Percentiles rank a stretch among this genome's conserved stretches.
phyloP scores from a whole-genome alignment of 2,329 filamentous ascomycete species.

The Aspergillus arachidicola region DNA sequence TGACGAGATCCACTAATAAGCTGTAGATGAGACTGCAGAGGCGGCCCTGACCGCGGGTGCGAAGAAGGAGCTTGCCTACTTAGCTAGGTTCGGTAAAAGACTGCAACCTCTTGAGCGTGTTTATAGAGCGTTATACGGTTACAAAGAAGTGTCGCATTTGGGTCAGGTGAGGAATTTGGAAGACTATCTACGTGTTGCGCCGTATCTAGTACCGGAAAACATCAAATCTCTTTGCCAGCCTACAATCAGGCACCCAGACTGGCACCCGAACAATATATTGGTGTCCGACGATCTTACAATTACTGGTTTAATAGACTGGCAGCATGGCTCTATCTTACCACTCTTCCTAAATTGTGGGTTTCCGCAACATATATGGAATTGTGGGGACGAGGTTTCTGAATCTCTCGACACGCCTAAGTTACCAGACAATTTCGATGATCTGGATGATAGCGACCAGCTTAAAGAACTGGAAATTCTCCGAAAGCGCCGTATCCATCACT shows the following conservation, averaged over 20 bases:
- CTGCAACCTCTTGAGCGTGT: slow-evolving; percentile 12
- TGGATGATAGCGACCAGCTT: not conserved
- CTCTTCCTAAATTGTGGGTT: slow-evolving; percentile 29
- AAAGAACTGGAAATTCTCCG: slow-evolving; percentile 1
- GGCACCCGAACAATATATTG: slow-evolving; percentile 31
- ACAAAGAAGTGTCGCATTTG: not conserved
- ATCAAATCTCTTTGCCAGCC: slow-evolving; percentile 7
- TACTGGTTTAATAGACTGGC: slow-evolving; percentile 32
- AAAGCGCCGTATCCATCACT: slow-evolving; percentile 8
- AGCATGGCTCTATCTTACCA: slow-evolving; percentile 29
- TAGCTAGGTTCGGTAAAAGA: slow-evolving; percentile 16
- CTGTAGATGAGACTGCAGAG: not conserved
- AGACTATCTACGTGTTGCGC: slow-evolving; percentile 1
- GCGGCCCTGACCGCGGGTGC: slow-evolving; percentile 17
- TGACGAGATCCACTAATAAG: not conserved
- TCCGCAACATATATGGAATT: slow-evolving; percentile 27
- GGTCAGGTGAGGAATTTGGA: not conserved
- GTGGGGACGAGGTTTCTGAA: slow-evolving; percentile 16
- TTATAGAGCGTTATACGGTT: not conserved
- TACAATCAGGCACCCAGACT: slow-evolving; percentile 24
- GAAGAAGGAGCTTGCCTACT: slow-evolving; percentile 21
- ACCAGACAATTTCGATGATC: not conserved
- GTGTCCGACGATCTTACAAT: slow-evolving; percentile 14
- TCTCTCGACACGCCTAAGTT: not conserved
- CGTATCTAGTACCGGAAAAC: not conserved